These are phyloP conservation scores for Gaeumannomyces sp. DNA, from an alignment of 2,329 filamentous ascomycete genomes.

Conservation along the genomic window DNA sequence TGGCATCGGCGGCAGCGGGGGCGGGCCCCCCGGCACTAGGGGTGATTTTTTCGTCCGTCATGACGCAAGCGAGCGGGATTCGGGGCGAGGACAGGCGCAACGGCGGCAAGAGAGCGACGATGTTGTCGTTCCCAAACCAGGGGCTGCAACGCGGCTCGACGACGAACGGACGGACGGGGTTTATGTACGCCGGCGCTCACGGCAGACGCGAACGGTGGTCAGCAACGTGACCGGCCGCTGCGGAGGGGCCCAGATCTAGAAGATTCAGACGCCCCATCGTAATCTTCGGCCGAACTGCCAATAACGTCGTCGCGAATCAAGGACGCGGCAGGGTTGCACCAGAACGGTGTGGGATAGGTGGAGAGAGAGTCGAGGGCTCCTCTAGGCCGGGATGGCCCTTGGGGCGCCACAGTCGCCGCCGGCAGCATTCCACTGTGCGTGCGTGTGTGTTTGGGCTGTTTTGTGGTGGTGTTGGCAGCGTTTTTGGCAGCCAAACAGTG, in stretches of 20 bases:
- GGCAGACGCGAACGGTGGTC: neutral
- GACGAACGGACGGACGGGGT: neutral
- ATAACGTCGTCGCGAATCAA: neutral
- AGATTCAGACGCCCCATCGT: neutral
- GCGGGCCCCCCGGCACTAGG: neutral
- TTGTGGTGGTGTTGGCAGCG: too few species aligned
- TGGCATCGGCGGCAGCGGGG: conserved; percentile 11
- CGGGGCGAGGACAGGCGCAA: too few species aligned
- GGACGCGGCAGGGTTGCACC: neutral
- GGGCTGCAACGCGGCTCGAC: neutral
- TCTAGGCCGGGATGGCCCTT: neutral
- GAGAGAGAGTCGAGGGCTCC: neutral
- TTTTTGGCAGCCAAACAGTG: too few species aligned
- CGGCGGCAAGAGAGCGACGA: neutral
- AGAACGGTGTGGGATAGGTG: neutral
- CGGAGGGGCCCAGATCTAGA: neutral
- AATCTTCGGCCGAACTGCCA: neutral
- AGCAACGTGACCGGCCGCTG: neutral
- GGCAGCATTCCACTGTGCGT: neutral
- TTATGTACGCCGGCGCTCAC: neutral
- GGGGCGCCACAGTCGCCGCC: neutral
- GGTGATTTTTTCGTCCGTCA: conserved; percentile 5
- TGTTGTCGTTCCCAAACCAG: neutral
- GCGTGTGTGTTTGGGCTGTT: neutral
- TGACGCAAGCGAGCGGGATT: neutral